Evolutionary conservation across 1,139 yeast genomes (phyloP).

Genomic region (Candida sp.): DNA sequence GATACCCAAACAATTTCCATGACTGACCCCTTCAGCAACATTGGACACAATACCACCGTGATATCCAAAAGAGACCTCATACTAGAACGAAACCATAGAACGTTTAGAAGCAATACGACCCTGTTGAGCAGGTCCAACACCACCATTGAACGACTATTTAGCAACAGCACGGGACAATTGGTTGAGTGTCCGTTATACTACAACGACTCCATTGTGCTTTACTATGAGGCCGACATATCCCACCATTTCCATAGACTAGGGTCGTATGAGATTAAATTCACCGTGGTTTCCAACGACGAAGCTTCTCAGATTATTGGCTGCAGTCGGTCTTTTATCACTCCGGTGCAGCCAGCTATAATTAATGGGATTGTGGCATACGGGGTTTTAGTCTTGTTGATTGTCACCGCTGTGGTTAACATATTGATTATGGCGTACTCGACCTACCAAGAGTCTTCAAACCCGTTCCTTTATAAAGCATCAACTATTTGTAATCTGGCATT

Average conservation of each 20-base stretch:
- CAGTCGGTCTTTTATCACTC: slow-evolving; percentile 51
- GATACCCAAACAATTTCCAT: neutral
- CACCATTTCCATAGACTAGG: slow-evolving; percentile 42
- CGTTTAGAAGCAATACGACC: neutral
- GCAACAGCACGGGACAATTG: slow-evolving; percentile 28
- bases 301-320: slow-evolving; percentile 50
- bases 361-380: slow-evolving; percentile 41
- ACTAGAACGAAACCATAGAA: neutral
- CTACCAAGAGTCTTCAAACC: slow-evolving; percentile 65
- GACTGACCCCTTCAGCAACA: neutral
- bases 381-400: slow-evolving; percentile 43
- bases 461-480: slow-evolving; percentile 61
- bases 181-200: slow-evolving; percentile 47
- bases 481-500: slow-evolving; percentile 64
- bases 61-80: neutral
- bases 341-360: slow-evolving; percentile 39
- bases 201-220: slow-evolving; percentile 43
- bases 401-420: slow-evolving; percentile 45
- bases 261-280: slow-evolving; percentile 41
- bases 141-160: slow-evolving; percentile 27
- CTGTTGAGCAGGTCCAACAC: slow-evolving; percentile 14
- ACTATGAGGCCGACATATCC: slow-evolving; percentile 41
- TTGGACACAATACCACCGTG: neutral
- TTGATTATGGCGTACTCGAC: slow-evolving; percentile 55
- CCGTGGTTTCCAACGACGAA: slow-evolving; percentile 42